Conservation (phyloP, 2,329 filamentous ascomycete species). For the Pseudogymnoascus sp. region DNA sequence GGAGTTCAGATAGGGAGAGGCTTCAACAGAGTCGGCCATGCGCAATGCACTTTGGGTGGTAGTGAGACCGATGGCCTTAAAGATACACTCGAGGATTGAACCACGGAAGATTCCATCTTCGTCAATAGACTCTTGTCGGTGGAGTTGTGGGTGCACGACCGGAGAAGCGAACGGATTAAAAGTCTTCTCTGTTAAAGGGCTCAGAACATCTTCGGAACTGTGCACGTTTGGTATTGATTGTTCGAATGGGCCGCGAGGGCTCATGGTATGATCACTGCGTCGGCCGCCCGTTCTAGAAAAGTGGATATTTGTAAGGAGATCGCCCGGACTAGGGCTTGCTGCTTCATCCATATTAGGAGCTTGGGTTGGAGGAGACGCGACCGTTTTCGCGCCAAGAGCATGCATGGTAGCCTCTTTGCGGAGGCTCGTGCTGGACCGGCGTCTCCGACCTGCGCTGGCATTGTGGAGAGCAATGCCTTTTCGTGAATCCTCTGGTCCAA, state of each 20-base stretch:
- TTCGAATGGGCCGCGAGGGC: constrained; percentile 11
- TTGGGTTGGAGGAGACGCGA: constrained; percentile 12
- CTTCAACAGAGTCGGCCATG: constrained; percentile 69
- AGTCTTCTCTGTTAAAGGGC: constrained; percentile 35
- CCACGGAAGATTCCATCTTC: constrained; percentile 85
- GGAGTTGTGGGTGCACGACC: constrained; percentile 40
- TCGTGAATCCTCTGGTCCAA: constrained; percentile 69
- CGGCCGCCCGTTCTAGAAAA: constrained; percentile 53
- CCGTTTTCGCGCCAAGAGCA: constrained; percentile 32
- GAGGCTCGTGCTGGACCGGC: constrained; percentile 64
- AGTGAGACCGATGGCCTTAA: constrained; percentile 82
- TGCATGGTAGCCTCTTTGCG: constrained; percentile 74
- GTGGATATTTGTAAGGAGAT: constrained; percentile 72
- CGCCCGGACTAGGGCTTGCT: constrained; percentile 57
- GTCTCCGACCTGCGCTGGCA: constrained; percentile 52
- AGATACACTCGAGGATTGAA: constrained; percentile 89
- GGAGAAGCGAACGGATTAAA: constrained; percentile 51
- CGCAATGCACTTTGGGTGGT: constrained; percentile 56
- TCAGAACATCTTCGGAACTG: constrained; percentile 25
- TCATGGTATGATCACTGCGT: constrained; percentile 20
- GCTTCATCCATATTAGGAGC: constrained; percentile 26
- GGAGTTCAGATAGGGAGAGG: constrained; percentile 74
- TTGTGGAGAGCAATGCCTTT: constrained; percentile 97
- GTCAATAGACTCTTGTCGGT: constrained; percentile 73
- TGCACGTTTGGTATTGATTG: constrained; percentile 26